Conservation (phyloP, 2,329 filamentous ascomycete species). For the Cladophialophora carrionii region DNA sequence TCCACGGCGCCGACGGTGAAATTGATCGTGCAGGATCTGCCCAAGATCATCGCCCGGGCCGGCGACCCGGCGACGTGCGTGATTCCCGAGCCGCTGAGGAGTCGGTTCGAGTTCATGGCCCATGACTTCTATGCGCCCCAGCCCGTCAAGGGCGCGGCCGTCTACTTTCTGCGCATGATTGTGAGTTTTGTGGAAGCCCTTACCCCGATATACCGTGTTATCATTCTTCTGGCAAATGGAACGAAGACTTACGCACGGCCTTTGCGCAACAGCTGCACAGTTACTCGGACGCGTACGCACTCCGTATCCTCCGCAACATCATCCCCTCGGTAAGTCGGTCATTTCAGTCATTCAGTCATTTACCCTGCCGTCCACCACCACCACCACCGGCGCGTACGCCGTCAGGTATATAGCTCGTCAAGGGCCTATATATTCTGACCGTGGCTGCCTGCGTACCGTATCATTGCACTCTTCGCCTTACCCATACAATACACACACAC, state of each 20-base stretch:
- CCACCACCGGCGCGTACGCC: too few species aligned
- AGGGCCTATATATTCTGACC: too few species aligned
- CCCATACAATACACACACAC: too few species aligned
- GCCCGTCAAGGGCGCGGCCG: conserved; percentile 36
- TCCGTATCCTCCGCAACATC: conserved; percentile 36
- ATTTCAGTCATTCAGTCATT: too few species aligned
- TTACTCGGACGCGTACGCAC: conserved; percentile 37
- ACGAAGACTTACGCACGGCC: background rate
- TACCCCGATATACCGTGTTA: too few species aligned
- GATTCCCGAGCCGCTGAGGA: conserved; percentile 16
- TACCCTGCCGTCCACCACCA: background rate
- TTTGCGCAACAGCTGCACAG: conserved; percentile 30
- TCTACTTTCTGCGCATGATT: conserved; percentile 38
- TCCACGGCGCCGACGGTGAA: conserved; percentile 18
- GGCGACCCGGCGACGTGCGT: conserved; percentile 27
- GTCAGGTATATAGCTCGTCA: too few species aligned
- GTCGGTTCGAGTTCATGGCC: conserved; percentile 35
- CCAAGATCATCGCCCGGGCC: conserved; percentile 28
- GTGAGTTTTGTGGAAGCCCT: conserved; percentile 20
- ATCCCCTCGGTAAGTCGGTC: conserved; percentile 21
- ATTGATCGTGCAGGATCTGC: conserved; percentile 36
- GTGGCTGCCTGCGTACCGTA: too few species aligned
- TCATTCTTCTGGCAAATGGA: background rate
- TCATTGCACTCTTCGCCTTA: too few species aligned
- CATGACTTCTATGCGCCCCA: conserved; percentile 40